phyloP scores from a whole-genome alignment of 1,139 yeast genomes.

The Eremothecium gossypii region DNA sequence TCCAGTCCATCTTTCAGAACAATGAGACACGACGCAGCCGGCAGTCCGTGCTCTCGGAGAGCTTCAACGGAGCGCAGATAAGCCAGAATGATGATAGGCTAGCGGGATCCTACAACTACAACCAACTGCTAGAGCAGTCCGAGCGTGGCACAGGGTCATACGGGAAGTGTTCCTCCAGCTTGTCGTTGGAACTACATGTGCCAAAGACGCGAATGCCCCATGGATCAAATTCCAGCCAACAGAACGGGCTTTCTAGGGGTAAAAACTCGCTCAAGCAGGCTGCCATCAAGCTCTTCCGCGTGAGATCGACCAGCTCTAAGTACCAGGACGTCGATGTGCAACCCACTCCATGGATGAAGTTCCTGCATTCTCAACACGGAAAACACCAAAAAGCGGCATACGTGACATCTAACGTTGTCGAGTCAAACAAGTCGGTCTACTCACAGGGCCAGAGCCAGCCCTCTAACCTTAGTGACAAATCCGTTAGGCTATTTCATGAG shows the following conservation, averaged over 20 bases:
- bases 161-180: neutral
- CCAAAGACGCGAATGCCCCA: neutral
- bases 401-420: slow-evolving; percentile 21
- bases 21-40: slow-evolving; percentile 13
- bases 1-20: slow-evolving; percentile 27
- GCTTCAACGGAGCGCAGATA: neutral
- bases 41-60: slow-evolving; percentile 10
- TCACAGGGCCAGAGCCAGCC: slow-evolving; percentile 19
- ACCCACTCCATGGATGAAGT: slow-evolving; percentile 16
- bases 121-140: neutral
- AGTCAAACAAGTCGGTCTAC: slow-evolving; percentile 22
- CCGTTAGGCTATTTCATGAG: slow-evolving; percentile 6
- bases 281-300: slow-evolving; percentile 20
- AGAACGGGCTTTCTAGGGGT: neutral
- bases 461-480: slow-evolving; percentile 10
- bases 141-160: neutral
- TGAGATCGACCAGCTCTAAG: slow-evolving; percentile 3
- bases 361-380: slow-evolving; percentile 26
- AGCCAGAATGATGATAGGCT: neutral
- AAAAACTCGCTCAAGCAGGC: slow-evolving; percentile 6
- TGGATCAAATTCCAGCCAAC: neutral
- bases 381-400: slow-evolving; percentile 24
- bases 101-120: neutral
- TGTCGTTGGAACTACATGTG: neutral
- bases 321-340: slow-evolving; percentile 3